phyloP scores from a whole-genome alignment of 352 stramenopile genomes.

The Phytophthora boehmeriae region DNA sequence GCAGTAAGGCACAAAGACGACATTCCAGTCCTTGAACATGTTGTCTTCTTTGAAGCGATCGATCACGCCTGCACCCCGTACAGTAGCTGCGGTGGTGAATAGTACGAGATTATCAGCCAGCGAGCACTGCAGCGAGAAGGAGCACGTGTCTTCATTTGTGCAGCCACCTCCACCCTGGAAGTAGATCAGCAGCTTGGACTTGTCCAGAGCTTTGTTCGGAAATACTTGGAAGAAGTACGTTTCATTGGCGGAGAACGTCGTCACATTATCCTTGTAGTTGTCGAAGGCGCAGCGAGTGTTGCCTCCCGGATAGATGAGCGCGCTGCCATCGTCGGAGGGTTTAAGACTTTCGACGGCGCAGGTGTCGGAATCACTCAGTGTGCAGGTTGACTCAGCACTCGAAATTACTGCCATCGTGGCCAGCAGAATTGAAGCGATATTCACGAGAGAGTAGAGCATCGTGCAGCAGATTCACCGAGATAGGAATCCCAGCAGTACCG shows the following conservation, averaged over 20 bases:
- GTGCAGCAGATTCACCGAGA: no score
- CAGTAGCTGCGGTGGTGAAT: slow-evolving; percentile 47
- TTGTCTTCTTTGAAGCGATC: slow-evolving; percentile 53
- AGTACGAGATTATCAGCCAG: slow-evolving; percentile 29
- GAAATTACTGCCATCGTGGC: slow-evolving; percentile 13
- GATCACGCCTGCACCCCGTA: slow-evolving; percentile 51
- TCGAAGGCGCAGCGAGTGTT: slow-evolving; percentile 62
- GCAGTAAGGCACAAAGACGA: slow-evolving; percentile 79
- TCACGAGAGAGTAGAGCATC: no score
- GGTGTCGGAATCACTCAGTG: slow-evolving; percentile 30
- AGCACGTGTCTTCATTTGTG: slow-evolving; percentile 58
- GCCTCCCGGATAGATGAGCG: slow-evolving; percentile 51
- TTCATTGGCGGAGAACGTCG: slow-evolving; percentile 41
- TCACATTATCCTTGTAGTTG: slow-evolving; percentile 35
- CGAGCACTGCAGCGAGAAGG: slow-evolving; percentile 60
- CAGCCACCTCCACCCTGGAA: slow-evolving; percentile 69
- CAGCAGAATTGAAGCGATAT: slow-evolving; percentile 14
- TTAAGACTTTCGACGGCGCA: slow-evolving; percentile 37
- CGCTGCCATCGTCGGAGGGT: slow-evolving; percentile 36
- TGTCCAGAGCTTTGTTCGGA: slow-evolving; percentile 41
- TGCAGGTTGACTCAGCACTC: slow-evolving; percentile 31
- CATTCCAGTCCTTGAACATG: slow-evolving; percentile 75
- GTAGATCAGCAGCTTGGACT: slow-evolving; percentile 66
- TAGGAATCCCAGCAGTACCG: no score
- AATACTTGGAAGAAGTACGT: slow-evolving; percentile 73